Conservation (phyloP, 164 flowering plant genomes). For the Paratinospora sagittata region DNA sequence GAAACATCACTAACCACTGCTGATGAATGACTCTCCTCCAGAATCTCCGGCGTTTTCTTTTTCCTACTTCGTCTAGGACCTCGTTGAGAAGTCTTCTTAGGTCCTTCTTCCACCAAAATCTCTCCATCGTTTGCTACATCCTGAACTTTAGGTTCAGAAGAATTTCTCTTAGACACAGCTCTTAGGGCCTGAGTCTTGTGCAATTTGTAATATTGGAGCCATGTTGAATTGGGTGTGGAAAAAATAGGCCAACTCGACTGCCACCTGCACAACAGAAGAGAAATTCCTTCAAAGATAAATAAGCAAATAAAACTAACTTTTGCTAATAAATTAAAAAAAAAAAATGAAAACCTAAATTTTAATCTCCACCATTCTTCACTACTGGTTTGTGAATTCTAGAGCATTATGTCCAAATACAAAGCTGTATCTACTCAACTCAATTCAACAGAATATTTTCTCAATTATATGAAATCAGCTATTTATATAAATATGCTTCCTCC, state of each 20-base stretch:
- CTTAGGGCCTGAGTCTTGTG: neutral
- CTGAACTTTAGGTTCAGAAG: neutral
- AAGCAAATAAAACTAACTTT: neutral
- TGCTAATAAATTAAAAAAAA: neutral
- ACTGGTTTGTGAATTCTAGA: too few relatives aligned
- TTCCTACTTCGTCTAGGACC: conserved; percentile 37
- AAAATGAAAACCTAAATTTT: neutral
- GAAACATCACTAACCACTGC: conserved; percentile 13
- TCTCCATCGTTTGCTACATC: neutral
- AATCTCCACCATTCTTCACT: too few relatives aligned
- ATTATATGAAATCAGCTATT: too few relatives aligned
- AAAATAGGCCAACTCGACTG: conserved; percentile 22
- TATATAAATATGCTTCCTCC: too few relatives aligned
- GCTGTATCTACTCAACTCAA: too few relatives aligned
- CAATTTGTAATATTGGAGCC: conserved; percentile 5
- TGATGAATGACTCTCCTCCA: conserved; percentile 22
- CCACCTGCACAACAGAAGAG: conserved; percentile 34
- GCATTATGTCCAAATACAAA: too few relatives aligned
- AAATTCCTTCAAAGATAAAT: neutral
- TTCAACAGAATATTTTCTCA: too few relatives aligned
- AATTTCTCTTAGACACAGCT: conserved; percentile 13
- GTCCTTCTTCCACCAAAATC: neutral
- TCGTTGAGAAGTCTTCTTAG: conserved; percentile 28
- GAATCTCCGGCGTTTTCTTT: conserved; percentile 28
- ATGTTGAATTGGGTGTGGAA: conserved; percentile 5